These are phyloP conservation scores for Pseudogymnoascus sp. DNA, from an alignment of 2,329 filamentous ascomycete genomes.

Conservation along the genomic window DNA sequence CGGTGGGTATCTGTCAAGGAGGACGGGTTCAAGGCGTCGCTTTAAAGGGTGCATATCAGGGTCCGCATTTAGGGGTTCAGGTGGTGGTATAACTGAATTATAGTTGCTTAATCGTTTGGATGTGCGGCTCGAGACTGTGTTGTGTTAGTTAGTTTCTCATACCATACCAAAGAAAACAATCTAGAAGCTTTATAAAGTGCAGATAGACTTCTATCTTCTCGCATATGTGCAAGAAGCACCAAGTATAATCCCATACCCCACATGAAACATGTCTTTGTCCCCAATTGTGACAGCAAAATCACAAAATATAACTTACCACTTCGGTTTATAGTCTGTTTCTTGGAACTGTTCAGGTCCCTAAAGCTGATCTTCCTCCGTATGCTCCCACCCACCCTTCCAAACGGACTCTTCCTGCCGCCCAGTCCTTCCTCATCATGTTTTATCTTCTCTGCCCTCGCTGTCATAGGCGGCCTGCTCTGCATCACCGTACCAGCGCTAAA, in stretches of 20 bases:
- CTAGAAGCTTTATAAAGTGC: not conserved
- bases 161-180: not conserved
- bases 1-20: slow-evolving; percentile 88
- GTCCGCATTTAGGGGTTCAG: slow-evolving; percentile 81
- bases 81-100: slow-evolving; percentile 92
- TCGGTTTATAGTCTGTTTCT: slow-evolving; percentile 72
- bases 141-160: slow-evolving; percentile 20
- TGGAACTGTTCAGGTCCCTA: slow-evolving; percentile 89
- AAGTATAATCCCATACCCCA: not conserved
- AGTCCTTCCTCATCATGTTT: slow-evolving; percentile 60
- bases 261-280: not conserved
- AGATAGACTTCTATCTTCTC: not conserved
- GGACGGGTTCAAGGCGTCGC: slow-evolving; percentile 88
- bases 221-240: not conserved
- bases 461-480: slow-evolving; percentile 61
- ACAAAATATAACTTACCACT: slow-evolving; percentile 50
- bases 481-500: slow-evolving; percentile 74
- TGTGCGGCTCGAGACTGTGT: slow-evolving; percentile 62
- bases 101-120: slow-evolving; percentile 90
- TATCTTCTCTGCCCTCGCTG: slow-evolving; percentile 75
- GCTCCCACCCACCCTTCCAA: slow-evolving; percentile 60
- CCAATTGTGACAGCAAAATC: not conserved
- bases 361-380: slow-evolving; percentile 89
- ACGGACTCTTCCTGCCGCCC: slow-evolving; percentile 37
- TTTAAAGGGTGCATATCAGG: slow-evolving; percentile 94